These are phyloP conservation scores for Colletotrichum sp. DNA, from an alignment of 2,329 filamentous ascomycete genomes.

Conservation along the genomic window DNA sequence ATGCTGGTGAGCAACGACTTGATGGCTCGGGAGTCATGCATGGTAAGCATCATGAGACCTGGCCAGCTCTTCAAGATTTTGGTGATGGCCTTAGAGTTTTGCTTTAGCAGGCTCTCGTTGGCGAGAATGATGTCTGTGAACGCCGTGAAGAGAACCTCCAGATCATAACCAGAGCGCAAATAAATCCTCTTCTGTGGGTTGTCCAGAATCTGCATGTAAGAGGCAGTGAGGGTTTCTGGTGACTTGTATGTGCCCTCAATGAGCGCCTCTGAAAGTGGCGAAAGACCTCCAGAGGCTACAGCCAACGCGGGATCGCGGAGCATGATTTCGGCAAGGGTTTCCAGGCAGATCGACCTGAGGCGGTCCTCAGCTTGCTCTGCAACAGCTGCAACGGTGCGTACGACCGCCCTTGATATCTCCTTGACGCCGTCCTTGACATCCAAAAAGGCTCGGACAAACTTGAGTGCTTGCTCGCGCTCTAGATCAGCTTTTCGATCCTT, in stretches of 20 bases:
- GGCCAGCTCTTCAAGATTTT: constrained; percentile 92
- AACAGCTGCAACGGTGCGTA: constrained; percentile 88
- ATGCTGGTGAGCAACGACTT: constrained; percentile 75
- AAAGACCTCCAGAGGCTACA: constrained; percentile 82
- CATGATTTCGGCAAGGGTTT: constrained; percentile 91
- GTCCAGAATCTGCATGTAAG: constrained; percentile 91
- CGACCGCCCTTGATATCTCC: constrained; percentile 86
- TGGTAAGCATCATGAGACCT: constrained; percentile 84
- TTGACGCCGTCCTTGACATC: constrained; percentile 92
- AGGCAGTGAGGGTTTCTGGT: constrained; percentile 84
- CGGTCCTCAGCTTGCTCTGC: constrained; percentile 89
- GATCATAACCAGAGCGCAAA: constrained; percentile 85
- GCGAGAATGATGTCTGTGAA: constrained; percentile 83
- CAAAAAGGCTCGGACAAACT: constrained; percentile 93
- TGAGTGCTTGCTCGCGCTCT: constrained; percentile 94
- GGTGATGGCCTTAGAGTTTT: constrained; percentile 92
- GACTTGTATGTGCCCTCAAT: constrained; percentile 91
- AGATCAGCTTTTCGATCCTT: constrained; percentile 98
- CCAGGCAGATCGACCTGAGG: constrained; percentile 85
- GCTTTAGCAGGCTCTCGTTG: constrained; percentile 72
- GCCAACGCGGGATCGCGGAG: constrained; percentile 84
- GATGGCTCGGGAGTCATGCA: constrained; percentile 86
- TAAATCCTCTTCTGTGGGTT: constrained; percentile 80
- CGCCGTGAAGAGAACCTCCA: constrained; percentile 87
- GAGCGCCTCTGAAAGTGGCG: constrained; percentile 88